Percentiles rank a stretch among this genome's conserved stretches.
These are phyloP conservation scores for Herpetomonas muscarum DNA, from an alignment of 208 protist species.

Conservation along the genomic window DNA sequence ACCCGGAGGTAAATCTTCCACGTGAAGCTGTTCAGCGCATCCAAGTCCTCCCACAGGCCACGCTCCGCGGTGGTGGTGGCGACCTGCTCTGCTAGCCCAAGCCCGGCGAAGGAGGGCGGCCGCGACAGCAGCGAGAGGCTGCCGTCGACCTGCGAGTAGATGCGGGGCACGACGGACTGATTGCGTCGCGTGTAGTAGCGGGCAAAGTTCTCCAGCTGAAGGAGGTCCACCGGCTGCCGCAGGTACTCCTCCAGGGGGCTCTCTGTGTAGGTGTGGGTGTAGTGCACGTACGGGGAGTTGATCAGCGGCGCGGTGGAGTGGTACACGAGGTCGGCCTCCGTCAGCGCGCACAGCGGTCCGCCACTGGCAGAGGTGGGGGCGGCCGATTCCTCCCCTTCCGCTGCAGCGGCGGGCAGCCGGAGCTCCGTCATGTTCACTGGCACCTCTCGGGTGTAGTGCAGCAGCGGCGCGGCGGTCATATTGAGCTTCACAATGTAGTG, in stretches of 20 bases:
- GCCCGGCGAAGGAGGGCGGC: conserved; percentile 1
- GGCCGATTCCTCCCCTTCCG: too few relatives aligned
- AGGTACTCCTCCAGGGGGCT: conserved; percentile 42
- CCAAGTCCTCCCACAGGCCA: conserved; percentile 54
- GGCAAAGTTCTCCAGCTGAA: conserved; percentile 51
- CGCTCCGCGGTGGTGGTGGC: conserved; percentile 9
- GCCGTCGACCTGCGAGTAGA: conserved; percentile 29
- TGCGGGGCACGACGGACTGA: conserved; percentile 43
- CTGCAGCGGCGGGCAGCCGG: too few relatives aligned
- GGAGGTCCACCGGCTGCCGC: conserved; percentile 36
- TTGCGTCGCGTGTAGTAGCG: conserved; percentile 47
- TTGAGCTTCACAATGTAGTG: conserved; percentile 41
- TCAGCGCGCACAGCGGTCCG: conserved; percentile 45
- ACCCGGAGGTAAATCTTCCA: conserved; percentile 64
- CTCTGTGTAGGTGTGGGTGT: conserved; percentile 37
- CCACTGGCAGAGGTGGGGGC: conserved; percentile 1
- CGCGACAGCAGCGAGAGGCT: conserved; percentile 41
- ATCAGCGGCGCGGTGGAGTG: conserved; percentile 45
- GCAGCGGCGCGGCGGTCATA: conserved; percentile 65
- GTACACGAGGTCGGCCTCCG: conserved; percentile 62
- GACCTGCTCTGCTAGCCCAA: neutral
- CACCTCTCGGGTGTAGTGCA: conserved; percentile 27
- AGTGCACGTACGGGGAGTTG: conserved; percentile 44
- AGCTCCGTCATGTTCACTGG: conserved; percentile 3
- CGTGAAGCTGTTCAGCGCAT: conserved; percentile 60